Evolutionary conservation across 371 early-diverging fungal species (phyloP), one percentile per base, ranked within the genome.

Genomic region (Syncephalis plumigaleata): DNA sequence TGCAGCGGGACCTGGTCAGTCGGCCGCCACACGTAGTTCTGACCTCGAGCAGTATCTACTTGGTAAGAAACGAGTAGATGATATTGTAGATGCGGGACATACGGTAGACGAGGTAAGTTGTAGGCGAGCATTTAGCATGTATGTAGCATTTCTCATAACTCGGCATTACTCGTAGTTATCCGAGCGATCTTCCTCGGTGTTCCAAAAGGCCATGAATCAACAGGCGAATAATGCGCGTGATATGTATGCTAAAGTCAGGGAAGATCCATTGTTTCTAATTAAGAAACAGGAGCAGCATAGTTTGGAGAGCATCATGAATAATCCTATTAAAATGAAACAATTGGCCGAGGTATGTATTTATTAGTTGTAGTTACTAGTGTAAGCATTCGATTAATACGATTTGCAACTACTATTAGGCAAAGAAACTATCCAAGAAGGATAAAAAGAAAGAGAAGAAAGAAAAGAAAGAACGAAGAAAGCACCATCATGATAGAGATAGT

Each of bases 191-290:
- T 49, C 54, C 5, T 57, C 55, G 24, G 36, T 56, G 9, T 46
- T 52, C 26, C 47, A 44, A 8, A 47, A 45, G 16, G 53, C 64
- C 9, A 64, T 66, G 2, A 69, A 72, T 36, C 54, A 38, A 58
- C 78, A 63, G 36, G 94, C 88, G 20, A 91, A 90, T 60, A 78
- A 68, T 7, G 62, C 71, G 42, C 66, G 82, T 20, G 95, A 96
- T 58, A 70, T 79, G 11, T 76, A 77, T 50, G 63, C 84, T 44
- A 96, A 96, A 55, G 71, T 86, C 36, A 60, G 92, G 42, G 93
- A 93, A 54, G 96, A 96, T 60, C 95, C 96, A 8, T 58, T 94
- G 48, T 58, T 90, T 21, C 75, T 77, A 44, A 92, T 96, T 51
- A 84, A 85, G 55, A 67, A 74, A 44, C 70, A 81, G 18, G 91